Conservation (phyloP, 148 eudicot species). For the Tetragonia tetragonoides region DNA sequence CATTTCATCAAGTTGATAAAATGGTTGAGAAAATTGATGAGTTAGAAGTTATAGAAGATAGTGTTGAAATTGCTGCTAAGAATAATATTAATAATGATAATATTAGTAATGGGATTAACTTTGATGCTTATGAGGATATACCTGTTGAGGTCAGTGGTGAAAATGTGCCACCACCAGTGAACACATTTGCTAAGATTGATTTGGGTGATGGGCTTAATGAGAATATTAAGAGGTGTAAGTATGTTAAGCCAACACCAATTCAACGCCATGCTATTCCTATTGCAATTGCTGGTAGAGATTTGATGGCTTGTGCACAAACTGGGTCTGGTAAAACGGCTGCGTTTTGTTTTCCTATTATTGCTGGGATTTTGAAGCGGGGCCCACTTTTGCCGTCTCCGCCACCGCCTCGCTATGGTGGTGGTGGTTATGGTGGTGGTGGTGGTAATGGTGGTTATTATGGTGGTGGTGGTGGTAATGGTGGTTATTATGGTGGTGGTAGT, state of each 20-base stretch:
- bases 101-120: conserved; percentile 27
- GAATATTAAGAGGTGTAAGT: conserved; percentile 73
- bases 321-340: conserved; percentile 91
- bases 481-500: neutral
- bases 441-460: neutral
- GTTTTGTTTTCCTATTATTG: conserved; percentile 78
- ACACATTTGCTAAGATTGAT: conserved; percentile 50
- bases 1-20: neutral
- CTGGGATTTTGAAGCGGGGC: conserved; percentile 41
- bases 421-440: conserved; percentile 3
- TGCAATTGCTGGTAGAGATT: conserved; percentile 60
- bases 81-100: conserved; percentile 20
- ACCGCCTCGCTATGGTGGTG: neutral
- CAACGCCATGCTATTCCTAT: conserved; percentile 77
- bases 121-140: conserved; percentile 63
- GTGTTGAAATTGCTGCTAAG: conserved; percentile 1
- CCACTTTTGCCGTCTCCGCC: neutral
- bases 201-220: conserved; percentile 44
- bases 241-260: conserved; percentile 68
- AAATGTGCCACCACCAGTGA: conserved; percentile 48
- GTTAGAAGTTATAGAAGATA: conserved; percentile 28
- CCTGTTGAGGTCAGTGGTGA: conserved; percentile 55
- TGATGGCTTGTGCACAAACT: conserved; percentile 94
- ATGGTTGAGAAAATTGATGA: conserved; percentile 36
- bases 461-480: too few relatives aligned